A percentile compares a stretch with the other conserved stretches of the same genome.
phyloP scores from a whole-genome alignment of 768 basidiomycete genomes.

The Grammothele lineata region DNA sequence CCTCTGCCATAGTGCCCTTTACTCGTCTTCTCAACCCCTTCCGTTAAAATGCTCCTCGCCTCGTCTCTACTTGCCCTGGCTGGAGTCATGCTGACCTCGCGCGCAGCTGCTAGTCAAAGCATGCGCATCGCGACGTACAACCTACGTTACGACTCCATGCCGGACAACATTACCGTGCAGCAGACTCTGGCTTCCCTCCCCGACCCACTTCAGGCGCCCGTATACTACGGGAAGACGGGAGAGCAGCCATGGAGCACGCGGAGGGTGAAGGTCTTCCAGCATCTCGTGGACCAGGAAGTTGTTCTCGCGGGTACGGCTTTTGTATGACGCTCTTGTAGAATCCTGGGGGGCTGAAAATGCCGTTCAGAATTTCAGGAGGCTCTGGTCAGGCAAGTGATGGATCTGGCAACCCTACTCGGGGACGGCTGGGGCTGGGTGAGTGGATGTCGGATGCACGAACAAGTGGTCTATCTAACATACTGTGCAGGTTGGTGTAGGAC shows the following conservation, averaged over 20 bases:
- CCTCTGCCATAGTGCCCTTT: no score
- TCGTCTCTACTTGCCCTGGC: not conserved
- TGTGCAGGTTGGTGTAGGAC: slow-evolving; percentile 45
- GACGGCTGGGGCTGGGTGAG: slow-evolving; percentile 44
- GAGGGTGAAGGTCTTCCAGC: slow-evolving; percentile 43
- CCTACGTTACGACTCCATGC: slow-evolving; percentile 49
- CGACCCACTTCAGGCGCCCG: slow-evolving; percentile 36
- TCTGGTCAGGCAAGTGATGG: slow-evolving; percentile 50
- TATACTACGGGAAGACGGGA: slow-evolving; percentile 27
- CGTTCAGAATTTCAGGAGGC: slow-evolving; percentile 50
- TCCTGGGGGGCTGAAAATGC: not conserved
- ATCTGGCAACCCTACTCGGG: slow-evolving; percentile 52
- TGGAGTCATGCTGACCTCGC: slow-evolving; percentile 1
- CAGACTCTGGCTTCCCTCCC: slow-evolving; percentile 39
- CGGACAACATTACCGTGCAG: slow-evolving; percentile 46
- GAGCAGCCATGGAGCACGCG: slow-evolving; percentile 55
- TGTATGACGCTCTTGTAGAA: no score
- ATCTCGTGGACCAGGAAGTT: slow-evolving; percentile 37
- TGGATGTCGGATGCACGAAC: no score
- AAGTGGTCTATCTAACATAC: no score
- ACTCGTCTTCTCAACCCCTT: no score
- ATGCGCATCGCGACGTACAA: slow-evolving; percentile 45
- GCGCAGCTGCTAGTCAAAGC: not conserved
- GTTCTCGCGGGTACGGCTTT: slow-evolving; percentile 34
- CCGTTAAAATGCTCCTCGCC: no score